Evolutionary conservation across 73 alveolate species (phyloP).

Genomic region (Paramecium pentaurelia): DNA sequence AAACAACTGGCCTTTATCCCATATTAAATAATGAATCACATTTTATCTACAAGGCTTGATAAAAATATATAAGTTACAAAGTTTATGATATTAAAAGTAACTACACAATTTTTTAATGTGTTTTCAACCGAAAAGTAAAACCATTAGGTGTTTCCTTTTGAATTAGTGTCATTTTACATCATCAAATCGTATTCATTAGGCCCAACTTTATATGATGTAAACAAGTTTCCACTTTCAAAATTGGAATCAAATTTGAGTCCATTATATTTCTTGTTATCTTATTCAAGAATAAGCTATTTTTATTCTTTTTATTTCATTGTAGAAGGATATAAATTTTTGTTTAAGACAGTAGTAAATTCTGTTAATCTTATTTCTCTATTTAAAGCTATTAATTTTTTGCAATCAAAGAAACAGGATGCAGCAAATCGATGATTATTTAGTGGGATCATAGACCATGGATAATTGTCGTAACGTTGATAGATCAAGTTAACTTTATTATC

Average conservation of each 20-base stretch:
- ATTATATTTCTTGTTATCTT: conserved; percentile 14
- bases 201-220: conserved; percentile 35
- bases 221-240: conserved; percentile 58
- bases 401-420: neutral
- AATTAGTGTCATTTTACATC: conserved; percentile 60
- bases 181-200: conserved; percentile 63
- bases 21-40: conserved; percentile 78
- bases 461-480: neutral
- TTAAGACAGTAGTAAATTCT: neutral
- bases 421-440: neutral
- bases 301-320: neutral
- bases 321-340: neutral
- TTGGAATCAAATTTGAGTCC: conserved; percentile 53
- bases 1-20: conserved; percentile 82
- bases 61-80: conserved; percentile 34
- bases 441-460: conserved; percentile 7
- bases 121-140: conserved; percentile 40
- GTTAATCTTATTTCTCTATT: neutral
- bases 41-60: conserved; percentile 60
- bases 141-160: conserved; percentile 70
- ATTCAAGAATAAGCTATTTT: neutral
- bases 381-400: neutral
- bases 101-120: neutral
- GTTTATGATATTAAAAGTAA: conserved; percentile 62
- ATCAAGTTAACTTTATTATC: neutral